These are phyloP conservation scores for Rhizophagus clarus DNA, from an alignment of 192 early-diverging fungal genomes.

Conservation along the genomic window DNA sequence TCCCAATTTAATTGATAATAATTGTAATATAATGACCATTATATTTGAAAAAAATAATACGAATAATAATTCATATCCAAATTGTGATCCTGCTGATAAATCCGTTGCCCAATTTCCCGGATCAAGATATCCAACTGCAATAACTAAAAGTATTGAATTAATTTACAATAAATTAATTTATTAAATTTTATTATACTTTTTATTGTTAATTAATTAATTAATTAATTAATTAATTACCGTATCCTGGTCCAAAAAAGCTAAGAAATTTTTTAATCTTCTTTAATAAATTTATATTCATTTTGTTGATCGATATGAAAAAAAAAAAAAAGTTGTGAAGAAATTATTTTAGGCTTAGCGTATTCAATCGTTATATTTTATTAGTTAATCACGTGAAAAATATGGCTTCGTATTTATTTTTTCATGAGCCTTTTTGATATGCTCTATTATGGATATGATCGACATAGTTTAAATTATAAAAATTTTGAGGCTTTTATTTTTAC, in stretches of 20 bases:
- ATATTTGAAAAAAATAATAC: slow-evolving; percentile 75
- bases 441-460: neutral
- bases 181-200: no score
- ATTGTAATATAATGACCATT: slow-evolving; percentile 78
- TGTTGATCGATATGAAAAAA: no score
- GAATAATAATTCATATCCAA: slow-evolving; percentile 73
- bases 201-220: no score
- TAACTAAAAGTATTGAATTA: slow-evolving; percentile 32
- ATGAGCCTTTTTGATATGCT: neutral
- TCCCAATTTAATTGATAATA: slow-evolving; percentile 76
- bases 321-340: neutral
- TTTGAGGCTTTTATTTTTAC: neutral
- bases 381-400: neutral
- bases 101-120: slow-evolving; percentile 90
- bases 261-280: slow-evolving; percentile 38
- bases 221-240: slow-evolving; percentile 37
- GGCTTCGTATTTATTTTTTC: no score
- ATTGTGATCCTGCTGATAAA: slow-evolving; percentile 77
- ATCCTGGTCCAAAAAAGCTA: slow-evolving; percentile 47
- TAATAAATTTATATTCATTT: neutral
- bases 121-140: slow-evolving; percentile 71
- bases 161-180: no score
- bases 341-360: neutral
- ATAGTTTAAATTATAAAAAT: neutral
- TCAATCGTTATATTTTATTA: neutral